phyloP scores from a whole-genome alignment of 208 protist species.

The Trypanosoma conorhini region DNA sequence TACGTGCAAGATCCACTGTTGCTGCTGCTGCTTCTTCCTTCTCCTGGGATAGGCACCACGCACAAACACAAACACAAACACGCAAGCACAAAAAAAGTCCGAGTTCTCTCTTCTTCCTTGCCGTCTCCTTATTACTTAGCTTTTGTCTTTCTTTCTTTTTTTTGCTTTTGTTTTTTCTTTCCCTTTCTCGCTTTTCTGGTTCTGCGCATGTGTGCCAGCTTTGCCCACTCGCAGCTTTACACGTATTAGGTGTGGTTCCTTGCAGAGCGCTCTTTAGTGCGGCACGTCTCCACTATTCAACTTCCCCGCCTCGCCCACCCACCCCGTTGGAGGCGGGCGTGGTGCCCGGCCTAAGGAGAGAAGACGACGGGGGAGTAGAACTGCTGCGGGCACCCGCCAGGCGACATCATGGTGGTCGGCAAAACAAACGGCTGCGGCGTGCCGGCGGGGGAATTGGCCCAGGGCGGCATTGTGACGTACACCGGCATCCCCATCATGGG shows the following conservation, averaged over 20 bases:
- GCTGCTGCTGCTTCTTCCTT: too few species aligned
- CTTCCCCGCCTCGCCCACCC: background rate
- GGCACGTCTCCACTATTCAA: background rate
- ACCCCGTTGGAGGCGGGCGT: background rate
- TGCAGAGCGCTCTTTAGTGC: background rate
- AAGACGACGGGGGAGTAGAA: constrained; percentile 15
- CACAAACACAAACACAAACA: too few species aligned
- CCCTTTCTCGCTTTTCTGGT: background rate
- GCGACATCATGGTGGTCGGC: constrained; percentile 17
- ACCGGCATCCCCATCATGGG: constrained; percentile 23
- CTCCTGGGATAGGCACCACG: too few species aligned
- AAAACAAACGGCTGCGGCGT: constrained; percentile 19
- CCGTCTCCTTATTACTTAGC: background rate
- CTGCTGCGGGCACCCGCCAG: constrained; percentile 12
- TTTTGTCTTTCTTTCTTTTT: background rate
- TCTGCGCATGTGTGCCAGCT: background rate
- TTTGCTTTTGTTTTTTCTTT: constrained; percentile 19
- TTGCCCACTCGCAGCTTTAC: background rate
- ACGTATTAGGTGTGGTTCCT: background rate
- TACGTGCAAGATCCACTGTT: too few species aligned
- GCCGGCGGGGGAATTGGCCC: background rate
- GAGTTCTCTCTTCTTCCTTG: too few species aligned
- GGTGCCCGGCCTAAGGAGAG: background rate
- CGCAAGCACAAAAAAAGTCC: too few species aligned
- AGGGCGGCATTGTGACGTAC: constrained; percentile 14